Base-by-base conservation (phyloP, 2,329 filamentous ascomycete species). In the Cladosporium halotolerans region DNA sequence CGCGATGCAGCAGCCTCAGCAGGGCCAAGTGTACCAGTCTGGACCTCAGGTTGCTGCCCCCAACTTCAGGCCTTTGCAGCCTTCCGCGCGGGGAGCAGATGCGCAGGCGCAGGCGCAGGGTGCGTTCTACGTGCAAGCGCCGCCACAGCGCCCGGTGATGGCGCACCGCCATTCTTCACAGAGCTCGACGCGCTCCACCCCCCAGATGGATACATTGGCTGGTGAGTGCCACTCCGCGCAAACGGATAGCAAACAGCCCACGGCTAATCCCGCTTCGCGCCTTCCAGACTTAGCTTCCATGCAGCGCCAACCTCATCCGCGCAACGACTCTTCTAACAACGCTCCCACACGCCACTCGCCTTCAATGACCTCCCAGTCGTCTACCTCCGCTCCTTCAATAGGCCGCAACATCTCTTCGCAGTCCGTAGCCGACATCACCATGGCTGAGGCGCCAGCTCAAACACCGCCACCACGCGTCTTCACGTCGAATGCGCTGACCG, bases 171-270 rank as follows among this genome's bases (percentile, higher is more conserved):
- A 71, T 39, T 66, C 69, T 1, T 76, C 74, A 19, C 50, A 53
- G 36, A 45, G 42, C 34, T 46, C 50, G 50, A 45, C 50, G 31
- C 41, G 43, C 49, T 52, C 49, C 19, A 76, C 71, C 13, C 70
- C 73, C 31, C 69, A 72, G 43, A 75, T 77, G 72, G 74, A 77
- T 53, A 71, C 73, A 54, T 61, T 76, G 53, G 72, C 74, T 62
- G 73, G 73, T 75, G 62, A 60, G 65, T 65, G 19, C 18, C 28
- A 44, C 18, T 33, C 32, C 32, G 39, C 28, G 34, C 18, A 11
- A 39, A 28, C 49, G 33, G 42, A n/a, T 10, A 13, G 13, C 42
- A 38, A 39, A 45, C 34, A 19, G 11, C 4, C 19, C 32, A 45
- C 50, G 50, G 50, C 50, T 52, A 47, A 58, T 58, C 54, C 59